Conservation (phyloP, 176 grass and related monocot genomes). For the sorghum (Sorghum bicolor) region Sorghum_bicolor_NCBIv3 NC_012875.2:59199501-59200000, state of each 20-base stretch:
- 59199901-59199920: neutral
- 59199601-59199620: neutral
- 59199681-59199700: neutral
- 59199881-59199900: neutral
- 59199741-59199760: neutral
- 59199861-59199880: neutral
- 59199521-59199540: conserved; percentile 22
- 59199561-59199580: neutral
- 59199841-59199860: neutral
- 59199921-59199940: conserved; percentile 1
- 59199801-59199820: neutral
- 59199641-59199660: neutral
- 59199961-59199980: neutral
- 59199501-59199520: neutral
- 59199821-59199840: neutral
- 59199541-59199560: neutral
- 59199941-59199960: neutral
- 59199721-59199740: neutral
- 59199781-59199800: neutral
- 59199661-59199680: neutral
- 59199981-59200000: neutral
- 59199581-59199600: conserved; percentile 6
- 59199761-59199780: neutral
- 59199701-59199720: neutral
- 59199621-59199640: neutral